These are phyloP conservation scores for Backusella sp. DNA, from an alignment of 192 early-diverging fungal species.

Conservation along the genomic window DNA sequence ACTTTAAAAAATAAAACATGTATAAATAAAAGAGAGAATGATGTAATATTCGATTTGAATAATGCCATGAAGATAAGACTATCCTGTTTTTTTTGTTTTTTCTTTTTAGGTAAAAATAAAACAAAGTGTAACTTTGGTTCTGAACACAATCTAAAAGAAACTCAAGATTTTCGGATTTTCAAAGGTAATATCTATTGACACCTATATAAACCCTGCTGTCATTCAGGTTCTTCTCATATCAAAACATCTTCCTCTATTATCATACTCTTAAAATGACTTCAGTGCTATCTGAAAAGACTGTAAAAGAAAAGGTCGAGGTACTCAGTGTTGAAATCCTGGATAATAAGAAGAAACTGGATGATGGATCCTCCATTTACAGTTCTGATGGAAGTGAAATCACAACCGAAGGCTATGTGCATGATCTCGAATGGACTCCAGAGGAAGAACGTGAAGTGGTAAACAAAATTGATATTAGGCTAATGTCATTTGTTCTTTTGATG, in stretches of 20 bases:
- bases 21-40: neutral
- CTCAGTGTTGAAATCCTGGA: neutral
- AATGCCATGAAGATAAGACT: neutral
- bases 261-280: neutral
- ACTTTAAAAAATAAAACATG: neutral
- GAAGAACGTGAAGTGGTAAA: conserved; percentile 43
- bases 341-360: neutral
- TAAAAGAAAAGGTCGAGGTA: neutral
- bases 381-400: neutral
- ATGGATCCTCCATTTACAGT: neutral
- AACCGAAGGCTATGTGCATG: conserved; percentile 17
- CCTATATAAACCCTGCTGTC: neutral
- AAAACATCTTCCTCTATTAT: neutral
- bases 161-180: neutral
- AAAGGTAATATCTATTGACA: neutral
- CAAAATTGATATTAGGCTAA: conserved; percentile 42
- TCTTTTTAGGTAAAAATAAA: neutral
- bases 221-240: too few species aligned
- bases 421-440: conserved; percentile 48
- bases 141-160: neutral
- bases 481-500: conserved; percentile 55
- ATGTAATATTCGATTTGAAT: conserved; percentile 1
- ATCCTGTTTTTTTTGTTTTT: neutral
- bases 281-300: neutral
- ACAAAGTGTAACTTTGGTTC: neutral